phyloP scores from a whole-genome alignment of 139 green algal species.

The Penium margaritaceum region DNA sequence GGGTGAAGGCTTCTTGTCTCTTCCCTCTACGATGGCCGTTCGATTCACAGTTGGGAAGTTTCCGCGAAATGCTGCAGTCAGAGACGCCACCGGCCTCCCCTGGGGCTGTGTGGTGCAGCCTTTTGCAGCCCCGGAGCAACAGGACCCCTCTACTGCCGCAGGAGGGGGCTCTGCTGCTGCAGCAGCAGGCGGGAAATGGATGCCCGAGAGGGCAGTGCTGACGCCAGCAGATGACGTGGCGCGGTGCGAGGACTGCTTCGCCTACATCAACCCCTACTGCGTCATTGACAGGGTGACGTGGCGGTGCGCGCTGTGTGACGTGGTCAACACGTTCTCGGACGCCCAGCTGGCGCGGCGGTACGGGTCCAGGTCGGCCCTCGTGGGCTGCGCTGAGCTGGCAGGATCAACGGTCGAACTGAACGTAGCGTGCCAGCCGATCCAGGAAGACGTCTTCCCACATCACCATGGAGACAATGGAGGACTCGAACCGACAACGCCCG shows the following conservation, averaged over 20 bases:
- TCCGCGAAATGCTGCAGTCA: too few relatives aligned
- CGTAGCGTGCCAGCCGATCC: slow-evolving; percentile 17
- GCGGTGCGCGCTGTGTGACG: slow-evolving; percentile 65
- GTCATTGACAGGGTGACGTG: slow-evolving; percentile 28
- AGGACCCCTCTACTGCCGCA: too few relatives aligned
- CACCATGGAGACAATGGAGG: slow-evolving; percentile 5
- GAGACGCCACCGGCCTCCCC: too few relatives aligned
- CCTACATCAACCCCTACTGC: slow-evolving; percentile 50
- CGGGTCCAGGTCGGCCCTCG: neutral
- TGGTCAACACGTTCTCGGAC: slow-evolving; percentile 49
- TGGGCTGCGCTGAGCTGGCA: slow-evolving; percentile 63
- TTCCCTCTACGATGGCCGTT: too few relatives aligned
- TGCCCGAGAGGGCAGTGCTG: too few relatives aligned
- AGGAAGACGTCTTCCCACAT: too few relatives aligned
- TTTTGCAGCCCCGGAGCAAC: too few relatives aligned
- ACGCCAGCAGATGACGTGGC: slow-evolving; percentile 46
- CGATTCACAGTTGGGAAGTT: too few relatives aligned
- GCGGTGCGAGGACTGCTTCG: slow-evolving; percentile 59
- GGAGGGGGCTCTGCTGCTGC: too few relatives aligned
- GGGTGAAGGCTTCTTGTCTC: too few relatives aligned
- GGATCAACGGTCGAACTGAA: slow-evolving; percentile 54
- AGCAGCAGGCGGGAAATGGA: too few relatives aligned
- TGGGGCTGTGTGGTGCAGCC: too few relatives aligned
- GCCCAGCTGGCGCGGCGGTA: slow-evolving; percentile 15
- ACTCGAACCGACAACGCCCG: neutral